A percentile compares a stretch with the other conserved stretches of the same genome.
phyloP scores from a whole-genome alignment of 2,329 filamentous ascomycete species.

The Fusarium sulawesiense region DNA sequence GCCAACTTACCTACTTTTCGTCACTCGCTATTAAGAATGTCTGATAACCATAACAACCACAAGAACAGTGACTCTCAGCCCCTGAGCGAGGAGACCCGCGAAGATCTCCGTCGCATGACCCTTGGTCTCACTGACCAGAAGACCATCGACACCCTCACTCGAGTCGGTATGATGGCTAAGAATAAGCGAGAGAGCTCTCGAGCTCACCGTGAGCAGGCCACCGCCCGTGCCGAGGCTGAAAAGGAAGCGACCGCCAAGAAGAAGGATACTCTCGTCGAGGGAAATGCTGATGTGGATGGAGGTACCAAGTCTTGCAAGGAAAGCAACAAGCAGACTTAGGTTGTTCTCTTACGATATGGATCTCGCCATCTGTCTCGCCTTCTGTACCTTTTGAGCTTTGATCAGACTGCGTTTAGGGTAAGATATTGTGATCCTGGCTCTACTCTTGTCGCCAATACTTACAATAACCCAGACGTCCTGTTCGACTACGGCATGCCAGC shows the following conservation, averaged over 20 bases:
- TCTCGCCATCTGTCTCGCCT: not conserved
- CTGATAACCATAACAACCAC: not conserved
- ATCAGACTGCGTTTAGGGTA: not conserved
- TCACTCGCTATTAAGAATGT: conserved; percentile 3
- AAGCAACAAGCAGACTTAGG: conserved; percentile 5
- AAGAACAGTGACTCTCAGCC: not conserved
- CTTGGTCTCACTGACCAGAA: conserved; percentile 36
- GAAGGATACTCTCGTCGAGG: not conserved
- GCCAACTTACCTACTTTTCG: not conserved
- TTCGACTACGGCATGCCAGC: not conserved
- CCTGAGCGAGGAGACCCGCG: conserved; percentile 15
- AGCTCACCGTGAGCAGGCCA: not conserved
- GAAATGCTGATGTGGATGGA: not conserved
- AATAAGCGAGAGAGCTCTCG: conserved; percentile 19
- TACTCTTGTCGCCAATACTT: not conserved
- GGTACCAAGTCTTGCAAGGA: not conserved
- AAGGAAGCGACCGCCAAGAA: conserved; percentile 4
- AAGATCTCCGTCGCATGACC: conserved; percentile 41
- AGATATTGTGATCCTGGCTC: too few species aligned
- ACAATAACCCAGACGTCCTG: not conserved
- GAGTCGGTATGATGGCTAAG: conserved; percentile 33
- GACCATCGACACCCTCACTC: conserved; percentile 39
- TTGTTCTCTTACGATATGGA: not conserved
- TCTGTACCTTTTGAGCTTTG: not conserved
- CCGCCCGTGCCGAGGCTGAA: not conserved